Evolutionary conservation across 495 filamentous ascomycete genomes (phyloP), one percentile per base, ranked within the genome.

Genomic region (Lasiosphaeria ovina): DNA sequence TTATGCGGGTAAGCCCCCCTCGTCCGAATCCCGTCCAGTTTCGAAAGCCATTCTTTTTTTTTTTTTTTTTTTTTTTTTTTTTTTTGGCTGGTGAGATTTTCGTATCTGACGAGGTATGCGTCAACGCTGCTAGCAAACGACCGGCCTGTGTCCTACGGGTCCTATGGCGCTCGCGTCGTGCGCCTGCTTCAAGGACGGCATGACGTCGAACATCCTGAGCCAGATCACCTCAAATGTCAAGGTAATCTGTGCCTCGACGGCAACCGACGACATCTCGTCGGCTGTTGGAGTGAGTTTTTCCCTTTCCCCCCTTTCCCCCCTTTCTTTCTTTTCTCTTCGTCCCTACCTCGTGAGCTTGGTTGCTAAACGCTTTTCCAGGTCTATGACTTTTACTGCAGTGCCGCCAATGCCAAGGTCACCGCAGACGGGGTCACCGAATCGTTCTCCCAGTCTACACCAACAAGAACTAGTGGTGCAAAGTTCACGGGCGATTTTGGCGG

Each of bases 101-200:
- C 7, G 36, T 40, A n/a, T 17, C 59, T 69, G 51, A 68, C 61
- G 44, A 24, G 24, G 24, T 1, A 2, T 24, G 24, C 24, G 24
- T 24, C 10, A 34, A 4, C 2, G 9, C 12, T 3, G 57, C 6
- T 45, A 76, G 72, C 72, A 78, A 73, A 72, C 77, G 0, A 40
- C 60, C 4, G 17, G 65, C n/a, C 31, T 76, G 52, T 83, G 80
- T 49, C 77, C 77, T 6, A 59, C 52, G 1, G 78, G 74, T 2
- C 75, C 78, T 6, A 63, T 70, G 55, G 76, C 72, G 1, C 69
- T 82, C 11, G 80, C 77, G 3, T 79, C 76, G 11, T 83, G 80
- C 59, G 76, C 68, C 42, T 83, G 80, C 57, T 53, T 80, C 35
- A 79, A 82, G 51, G 73, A 73, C 12, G 71, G 70, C 33, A 77